phyloP scores from a whole-genome alignment of 2,329 filamentous ascomycete genomes.

The Curvularia lunata region DNA sequence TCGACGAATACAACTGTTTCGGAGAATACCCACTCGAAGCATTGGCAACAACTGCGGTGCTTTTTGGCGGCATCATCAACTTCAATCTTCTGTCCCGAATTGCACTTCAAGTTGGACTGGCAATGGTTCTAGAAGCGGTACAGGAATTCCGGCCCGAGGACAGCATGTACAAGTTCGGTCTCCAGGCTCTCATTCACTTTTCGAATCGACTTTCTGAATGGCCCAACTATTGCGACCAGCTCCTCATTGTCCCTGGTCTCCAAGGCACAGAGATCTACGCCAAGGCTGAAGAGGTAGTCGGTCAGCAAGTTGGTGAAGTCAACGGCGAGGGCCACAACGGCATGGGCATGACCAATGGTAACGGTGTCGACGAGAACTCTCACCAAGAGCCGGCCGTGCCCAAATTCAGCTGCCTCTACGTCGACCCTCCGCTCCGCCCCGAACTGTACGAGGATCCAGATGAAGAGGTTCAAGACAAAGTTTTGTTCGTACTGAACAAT shows the following conservation, averaged over 20 bases:
- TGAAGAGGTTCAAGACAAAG: constrained; percentile 86
- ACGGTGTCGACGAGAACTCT: constrained; percentile 66
- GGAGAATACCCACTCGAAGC: constrained; percentile 96
- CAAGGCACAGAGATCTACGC: constrained; percentile 84
- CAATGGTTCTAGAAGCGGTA: constrained; percentile 97
- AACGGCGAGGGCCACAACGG: constrained; percentile 54
- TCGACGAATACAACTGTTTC: constrained; percentile 97
- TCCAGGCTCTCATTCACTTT: constrained; percentile 92
- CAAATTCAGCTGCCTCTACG: constrained; percentile 78
- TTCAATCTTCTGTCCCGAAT: constrained; percentile 89
- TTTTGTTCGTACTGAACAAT: constrained; percentile 96
- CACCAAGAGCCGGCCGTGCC: constrained; percentile 66
- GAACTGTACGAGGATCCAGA: constrained; percentile 80
- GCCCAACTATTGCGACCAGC: constrained; percentile 90
- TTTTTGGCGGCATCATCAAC: constrained; percentile 96
- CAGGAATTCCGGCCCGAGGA: constrained; percentile 81
- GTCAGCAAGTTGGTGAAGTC: constrained; percentile 68
- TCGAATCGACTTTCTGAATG: constrained; percentile 84
- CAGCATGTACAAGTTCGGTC: constrained; percentile 97
- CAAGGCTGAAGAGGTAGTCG: constrained; percentile 81
- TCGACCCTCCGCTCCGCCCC: constrained; percentile 70
- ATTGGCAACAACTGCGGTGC: constrained; percentile 89
- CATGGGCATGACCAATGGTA: constrained; percentile 70
- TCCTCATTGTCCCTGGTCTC: constrained; percentile 81
- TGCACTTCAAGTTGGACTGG: constrained; percentile 89